Base-by-base conservation (phyloP, 2,329 filamentous ascomycete species). In the Xylariaceae sp. region DNA sequence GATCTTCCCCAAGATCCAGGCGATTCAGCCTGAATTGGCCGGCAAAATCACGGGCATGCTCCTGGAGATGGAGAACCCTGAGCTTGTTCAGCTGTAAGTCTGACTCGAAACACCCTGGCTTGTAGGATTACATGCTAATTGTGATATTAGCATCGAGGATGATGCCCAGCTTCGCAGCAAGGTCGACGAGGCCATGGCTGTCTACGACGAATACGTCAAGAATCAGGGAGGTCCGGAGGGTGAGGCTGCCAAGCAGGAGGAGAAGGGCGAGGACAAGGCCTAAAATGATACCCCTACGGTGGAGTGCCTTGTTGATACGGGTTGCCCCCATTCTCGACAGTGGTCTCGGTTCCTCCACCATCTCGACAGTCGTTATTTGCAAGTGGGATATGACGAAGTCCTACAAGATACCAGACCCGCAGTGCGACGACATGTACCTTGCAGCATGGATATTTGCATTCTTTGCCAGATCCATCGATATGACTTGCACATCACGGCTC, bases 21-120 rank as follows among this genome's bases (percentile, higher is more conserved):
- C 77, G 49, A 81, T 94, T 65, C 92, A 98, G 71, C 84, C 88
- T 40, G 89, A 95, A 54, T 75, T 98, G 55, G 92, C 92, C 43
- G 92, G 92, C 59, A 98, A 98, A 81, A 96, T 98, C 63, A 98
- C 92, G 42, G 92, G 92, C 67, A 98, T 98, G 92, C 83, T 98
- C 54, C 68, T 98, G 53, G 92, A 98, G 77, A 98, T 98, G 92
- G 92, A 96, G 55, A 96, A 96, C 67, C 61, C 73, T 37, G 92
- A 98, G 71, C 72, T 98, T 52, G 75, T 98, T 58, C 86, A 85
- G 67, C 77, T 98, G 86, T 94, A 82, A 85, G 89, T 85, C 45
- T 17, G 5, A 3, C 6, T 32, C n/a, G n/a, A n/a, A n/a, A n/a
- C n/a, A n/a, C n/a, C 10, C 9, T 22, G 12, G 13, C n/a, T 10